Percentiles rank a stretch among this genome's conserved stretches.
These are phyloP conservation scores for Helotiales sp. DNA, from an alignment of 2,329 filamentous ascomycete species.

Conservation along the genomic window DNA sequence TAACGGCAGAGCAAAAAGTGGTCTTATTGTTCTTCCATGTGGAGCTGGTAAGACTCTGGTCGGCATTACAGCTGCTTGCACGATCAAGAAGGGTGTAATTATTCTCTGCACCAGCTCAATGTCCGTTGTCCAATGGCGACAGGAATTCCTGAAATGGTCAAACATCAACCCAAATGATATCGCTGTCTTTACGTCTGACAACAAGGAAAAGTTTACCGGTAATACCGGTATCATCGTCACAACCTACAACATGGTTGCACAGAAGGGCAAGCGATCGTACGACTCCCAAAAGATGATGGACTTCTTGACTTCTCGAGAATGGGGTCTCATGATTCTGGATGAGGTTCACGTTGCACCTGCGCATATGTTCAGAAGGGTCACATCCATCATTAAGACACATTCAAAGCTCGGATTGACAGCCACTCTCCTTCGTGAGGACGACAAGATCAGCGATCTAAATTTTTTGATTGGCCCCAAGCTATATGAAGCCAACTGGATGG, in stretches of 20 bases:
- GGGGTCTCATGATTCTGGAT: constrained; percentile 95
- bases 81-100: constrained; percentile 94
- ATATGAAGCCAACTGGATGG: constrained; percentile 99
- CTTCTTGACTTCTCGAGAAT: constrained; percentile 84
- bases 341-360: constrained; percentile 98
- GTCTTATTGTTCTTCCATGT: constrained; percentile 95
- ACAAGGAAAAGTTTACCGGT: constrained; percentile 81
- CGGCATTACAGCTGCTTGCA: constrained; percentile 97
- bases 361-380: constrained; percentile 93
- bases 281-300: constrained; percentile 98
- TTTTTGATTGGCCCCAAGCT: constrained; percentile 97
- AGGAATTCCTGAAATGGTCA: constrained; percentile 98
- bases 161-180: constrained; percentile 94
- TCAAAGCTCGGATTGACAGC: constrained; percentile 94
- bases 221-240: constrained; percentile 96
- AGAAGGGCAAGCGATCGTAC: constrained; percentile 81
- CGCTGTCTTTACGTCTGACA: constrained; percentile 90
- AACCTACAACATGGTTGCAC: constrained; percentile 98
- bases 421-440: constrained; percentile 90
- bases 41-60: constrained; percentile 97
- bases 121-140: constrained; percentile 95
- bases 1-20: constrained; percentile 94
- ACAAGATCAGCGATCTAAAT: constrained; percentile 97
- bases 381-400: constrained; percentile 88
- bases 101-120: constrained; percentile 96